Evolutionary conservation across 345 rosid genomes (phyloP), one percentile per base, ranked within the genome.

Genomic region (Arabidopsis suecica): DNA sequence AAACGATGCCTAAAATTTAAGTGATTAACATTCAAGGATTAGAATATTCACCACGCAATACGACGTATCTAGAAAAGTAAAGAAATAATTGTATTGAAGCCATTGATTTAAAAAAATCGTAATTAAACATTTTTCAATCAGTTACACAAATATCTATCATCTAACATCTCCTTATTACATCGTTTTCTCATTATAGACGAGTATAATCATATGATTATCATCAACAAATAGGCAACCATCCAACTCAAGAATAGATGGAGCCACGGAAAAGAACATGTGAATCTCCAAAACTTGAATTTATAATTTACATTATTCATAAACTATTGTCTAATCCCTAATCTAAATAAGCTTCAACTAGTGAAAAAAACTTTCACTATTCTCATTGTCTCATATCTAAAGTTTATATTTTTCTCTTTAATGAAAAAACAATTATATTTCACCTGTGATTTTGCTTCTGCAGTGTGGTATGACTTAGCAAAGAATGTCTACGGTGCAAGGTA

Each of bases 291-390:
- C 10, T 28, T 28, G 34, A 28, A 30, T 1, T 13, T 6, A 13
- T 55, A 23, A 23, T 23, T 23, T 23, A 23, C 25, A 23, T 55
- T 30, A 3, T 5, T 32, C n/a, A n/a, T 56, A 56, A 51, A 48
- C 13, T 59, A 23, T 71, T 34, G 3, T 22, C 67, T 7, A 14
- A 48, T 48, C 6, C 3, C 47, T 3, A 48, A 36, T 50, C 12
- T 0, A 71, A 3, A 37, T 9, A 49, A 61, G 16, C 40, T 64
- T 45, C 8, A 28, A 8, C 60, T 49, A 60, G 75, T 60, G 68
- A 71, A 50, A 50, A 61, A 49, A 0, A 20, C 22, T 61, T 49
- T 57, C 25, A 49, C n/a, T 20, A 14, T 38, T 59, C 25, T 59
- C 57, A 18, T 57, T 22, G 44, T 49, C 33, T 69, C 14, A 7